Conservation (phyloP, 306 rosid species). For the Castanea mollissima region DNA sequence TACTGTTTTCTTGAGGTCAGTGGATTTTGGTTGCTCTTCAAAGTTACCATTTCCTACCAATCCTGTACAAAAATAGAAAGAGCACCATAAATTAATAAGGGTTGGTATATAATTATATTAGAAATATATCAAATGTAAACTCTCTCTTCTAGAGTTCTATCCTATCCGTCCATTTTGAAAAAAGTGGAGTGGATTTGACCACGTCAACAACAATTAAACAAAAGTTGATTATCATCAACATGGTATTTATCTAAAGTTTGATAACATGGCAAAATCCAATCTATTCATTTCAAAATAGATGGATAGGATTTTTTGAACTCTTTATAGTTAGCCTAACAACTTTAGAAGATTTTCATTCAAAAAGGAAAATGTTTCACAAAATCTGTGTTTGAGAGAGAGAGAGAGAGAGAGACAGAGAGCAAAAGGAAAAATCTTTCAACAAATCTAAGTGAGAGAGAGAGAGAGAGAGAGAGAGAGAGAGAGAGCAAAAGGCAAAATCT, state of each 20-base stretch:
- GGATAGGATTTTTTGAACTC: no score
- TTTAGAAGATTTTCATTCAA: no score
- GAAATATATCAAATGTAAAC: neutral
- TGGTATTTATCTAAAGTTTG: no score
- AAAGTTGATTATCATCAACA: no score
- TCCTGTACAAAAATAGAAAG: conserved; percentile 38
- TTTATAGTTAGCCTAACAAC: no score
- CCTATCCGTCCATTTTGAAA: no score
- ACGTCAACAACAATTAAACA: no score
- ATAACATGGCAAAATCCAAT: no score
- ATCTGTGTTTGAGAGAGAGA: neutral
- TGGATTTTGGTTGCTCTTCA: conserved; percentile 64
- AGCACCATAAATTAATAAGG: neutral
- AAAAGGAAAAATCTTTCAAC: neutral
- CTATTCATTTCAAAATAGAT: no score
- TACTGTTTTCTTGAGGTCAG: conserved; percentile 55
- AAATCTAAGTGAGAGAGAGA: no score
- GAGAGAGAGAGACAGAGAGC: neutral
- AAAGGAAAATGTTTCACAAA: no score
- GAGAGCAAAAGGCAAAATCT: neutral
- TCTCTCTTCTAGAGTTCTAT: neutral
- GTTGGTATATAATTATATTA: neutral
- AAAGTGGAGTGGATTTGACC: no score
- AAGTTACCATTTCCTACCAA: conserved; percentile 84
- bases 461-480: neutral